A percentile compares a stretch with the other conserved stretches of the same genome.
Conservation (phyloP, 2,329 filamentous ascomycete genomes). For the Botrytis byssoidea region DNA sequence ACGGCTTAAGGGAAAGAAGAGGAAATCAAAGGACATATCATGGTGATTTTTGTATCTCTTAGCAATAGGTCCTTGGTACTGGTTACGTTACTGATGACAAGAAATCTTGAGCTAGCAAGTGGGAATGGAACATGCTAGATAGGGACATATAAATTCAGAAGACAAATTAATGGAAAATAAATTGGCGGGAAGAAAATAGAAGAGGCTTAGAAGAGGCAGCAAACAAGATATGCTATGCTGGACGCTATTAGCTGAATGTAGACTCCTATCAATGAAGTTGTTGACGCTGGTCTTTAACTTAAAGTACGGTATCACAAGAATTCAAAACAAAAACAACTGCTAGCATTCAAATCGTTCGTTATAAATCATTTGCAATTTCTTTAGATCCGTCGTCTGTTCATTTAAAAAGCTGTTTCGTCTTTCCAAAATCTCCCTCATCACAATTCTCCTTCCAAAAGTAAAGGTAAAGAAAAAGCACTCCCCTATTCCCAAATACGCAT, state of each 20-base stretch:
- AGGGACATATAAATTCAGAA: not conserved
- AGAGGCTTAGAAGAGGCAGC: not conserved
- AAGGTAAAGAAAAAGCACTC: not conserved
- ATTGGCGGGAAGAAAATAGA: not conserved
- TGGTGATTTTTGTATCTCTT: not conserved
- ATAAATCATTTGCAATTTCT: constrained; percentile 7
- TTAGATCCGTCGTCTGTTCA: not conserved
- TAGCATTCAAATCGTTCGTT: not conserved
- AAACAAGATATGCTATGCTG: not conserved
- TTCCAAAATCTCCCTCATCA: not conserved
- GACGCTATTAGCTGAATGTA: not conserved
- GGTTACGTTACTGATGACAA: not conserved
- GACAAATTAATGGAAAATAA: not conserved
- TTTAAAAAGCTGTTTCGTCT: not conserved
- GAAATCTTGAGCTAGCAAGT: not conserved
- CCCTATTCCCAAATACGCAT: constrained; percentile 15
- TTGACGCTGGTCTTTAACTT: not conserved
- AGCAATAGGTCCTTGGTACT: not conserved
- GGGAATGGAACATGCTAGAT: not conserved
- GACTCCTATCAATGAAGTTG: not conserved
- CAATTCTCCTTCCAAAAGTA: not conserved
- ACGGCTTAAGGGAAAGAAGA: not conserved
- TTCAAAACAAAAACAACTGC: not conserved
- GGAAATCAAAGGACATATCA: not conserved
- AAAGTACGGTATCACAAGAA: not conserved